These are phyloP conservation scores for Curvularia verruculosa DNA, from an alignment of 2,329 filamentous ascomycete species.

Conservation along the genomic window DNA sequence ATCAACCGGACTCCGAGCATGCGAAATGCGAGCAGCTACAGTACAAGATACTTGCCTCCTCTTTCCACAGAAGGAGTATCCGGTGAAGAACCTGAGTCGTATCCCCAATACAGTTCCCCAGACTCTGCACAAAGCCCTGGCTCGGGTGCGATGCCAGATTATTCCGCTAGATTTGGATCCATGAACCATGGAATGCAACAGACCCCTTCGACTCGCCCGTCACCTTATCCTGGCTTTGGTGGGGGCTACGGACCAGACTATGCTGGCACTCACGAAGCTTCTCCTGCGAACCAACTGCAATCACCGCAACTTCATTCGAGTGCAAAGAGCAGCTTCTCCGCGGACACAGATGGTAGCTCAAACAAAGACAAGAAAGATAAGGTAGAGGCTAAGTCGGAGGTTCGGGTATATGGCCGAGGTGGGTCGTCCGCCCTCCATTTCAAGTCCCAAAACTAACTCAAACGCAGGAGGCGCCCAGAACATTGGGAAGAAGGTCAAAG, in stretches of 20 bases:
- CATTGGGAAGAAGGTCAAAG: slow-evolving; percentile 60
- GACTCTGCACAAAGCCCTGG: slow-evolving; percentile 31
- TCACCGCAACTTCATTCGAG: slow-evolving; percentile 37
- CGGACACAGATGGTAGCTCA: slow-evolving; percentile 45
- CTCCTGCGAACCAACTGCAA: slow-evolving; percentile 36
- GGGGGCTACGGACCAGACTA: slow-evolving; percentile 36
- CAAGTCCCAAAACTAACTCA: slow-evolving; percentile 41
- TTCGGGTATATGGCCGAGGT: slow-evolving; percentile 63
- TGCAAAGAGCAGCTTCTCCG: slow-evolving; percentile 51
- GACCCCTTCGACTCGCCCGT: slow-evolving; percentile 27
- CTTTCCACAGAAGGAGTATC: slow-evolving; percentile 26
- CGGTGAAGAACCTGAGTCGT: slow-evolving; percentile 38
- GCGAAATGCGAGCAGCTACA: slow-evolving; percentile 28
- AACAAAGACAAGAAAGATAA: slow-evolving; percentile 51
- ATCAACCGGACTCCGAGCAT: slow-evolving; percentile 38
- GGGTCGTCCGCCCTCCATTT: slow-evolving; percentile 32
- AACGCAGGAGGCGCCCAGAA: slow-evolving; percentile 59
- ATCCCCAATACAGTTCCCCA: slow-evolving; percentile 40
- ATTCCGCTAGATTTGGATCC: slow-evolving; percentile 40
- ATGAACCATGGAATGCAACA: slow-evolving; percentile 29
- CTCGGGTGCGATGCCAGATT: slow-evolving; percentile 26
- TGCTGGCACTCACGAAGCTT: slow-evolving; percentile 40
- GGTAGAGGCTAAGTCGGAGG: slow-evolving; percentile 56
- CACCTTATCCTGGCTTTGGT: slow-evolving; percentile 33
- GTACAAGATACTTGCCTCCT: slow-evolving; percentile 33